A percentile compares a stretch with the other conserved stretches of the same genome.
These are phyloP conservation scores for Phlebopus sp. DNA, from an alignment of 1,284 basidiomycete species.

Conservation along the genomic window DNA sequence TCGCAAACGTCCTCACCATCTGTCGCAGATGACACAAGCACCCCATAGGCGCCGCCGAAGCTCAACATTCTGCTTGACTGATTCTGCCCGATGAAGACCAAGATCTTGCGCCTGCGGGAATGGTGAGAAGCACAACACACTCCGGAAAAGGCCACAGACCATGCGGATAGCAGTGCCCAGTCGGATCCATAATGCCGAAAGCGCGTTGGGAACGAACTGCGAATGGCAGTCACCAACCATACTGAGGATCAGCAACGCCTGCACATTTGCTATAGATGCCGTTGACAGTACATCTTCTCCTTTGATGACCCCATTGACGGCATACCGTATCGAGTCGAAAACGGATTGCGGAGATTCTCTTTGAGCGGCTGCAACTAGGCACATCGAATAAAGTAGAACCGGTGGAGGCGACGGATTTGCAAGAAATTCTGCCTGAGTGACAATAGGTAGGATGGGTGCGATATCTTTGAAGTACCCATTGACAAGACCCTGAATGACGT, in stretches of 20 bases:
- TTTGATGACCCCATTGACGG: constrained; percentile 85
- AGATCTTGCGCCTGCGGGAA: constrained; percentile 80
- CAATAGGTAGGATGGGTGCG: constrained; percentile 82
- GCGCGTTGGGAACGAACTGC: constrained; percentile 70
- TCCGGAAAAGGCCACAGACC: constrained; percentile 45
- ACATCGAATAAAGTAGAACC: constrained; percentile 88
- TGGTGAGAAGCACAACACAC: constrained; percentile 9
- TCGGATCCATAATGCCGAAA: constrained; percentile 76
- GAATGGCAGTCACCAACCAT: constrained; percentile 81
- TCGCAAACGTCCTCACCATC: constrained; percentile 60
- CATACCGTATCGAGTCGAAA: constrained; percentile 80
- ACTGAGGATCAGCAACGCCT: constrained; percentile 81
- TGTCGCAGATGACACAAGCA: constrained; percentile 85
- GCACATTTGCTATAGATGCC: constrained; percentile 84
- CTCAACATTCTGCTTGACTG: constrained; percentile 76
- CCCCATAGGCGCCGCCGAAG: constrained; percentile 86
- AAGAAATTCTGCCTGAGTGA: constrained; percentile 86
- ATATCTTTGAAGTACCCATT: constrained; percentile 91
- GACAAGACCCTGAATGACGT: constrained; percentile 78
- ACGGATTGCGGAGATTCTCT: constrained; percentile 81
- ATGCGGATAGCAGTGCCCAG: constrained; percentile 81
- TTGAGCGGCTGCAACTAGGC: constrained; percentile 84
- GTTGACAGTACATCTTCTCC: constrained; percentile 88
- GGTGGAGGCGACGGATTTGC: constrained; percentile 70
- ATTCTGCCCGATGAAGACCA: constrained; percentile 84